These are phyloP conservation scores for Glaciozyma martinii DNA, from an alignment of 768 basidiomycete genomes.

Conservation along the genomic window DNA sequence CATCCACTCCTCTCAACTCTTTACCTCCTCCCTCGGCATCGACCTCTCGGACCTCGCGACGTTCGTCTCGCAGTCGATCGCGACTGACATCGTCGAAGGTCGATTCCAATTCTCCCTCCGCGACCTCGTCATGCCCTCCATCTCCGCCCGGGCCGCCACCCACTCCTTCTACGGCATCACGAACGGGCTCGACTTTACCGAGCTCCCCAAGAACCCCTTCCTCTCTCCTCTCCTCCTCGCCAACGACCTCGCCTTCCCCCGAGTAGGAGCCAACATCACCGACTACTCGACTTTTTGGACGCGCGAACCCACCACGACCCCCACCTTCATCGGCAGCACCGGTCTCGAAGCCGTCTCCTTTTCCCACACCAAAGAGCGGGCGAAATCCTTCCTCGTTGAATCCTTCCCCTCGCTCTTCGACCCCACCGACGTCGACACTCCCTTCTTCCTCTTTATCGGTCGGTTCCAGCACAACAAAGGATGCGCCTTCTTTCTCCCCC, in stretches of 20 bases:
- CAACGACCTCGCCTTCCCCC: constrained; percentile 10
- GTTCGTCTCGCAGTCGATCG: constrained; percentile 21
- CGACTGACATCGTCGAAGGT: constrained; percentile 10
- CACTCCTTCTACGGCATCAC: constrained; percentile 17
- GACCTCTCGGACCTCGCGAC: constrained; percentile 20
- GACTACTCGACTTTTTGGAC: not conserved
- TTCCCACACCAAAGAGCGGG: not conserved
- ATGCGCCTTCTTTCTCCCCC: constrained; percentile 10
- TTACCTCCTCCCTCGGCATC: constrained; percentile 20
- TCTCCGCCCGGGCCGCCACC: not conserved
- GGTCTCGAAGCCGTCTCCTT: not conserved
- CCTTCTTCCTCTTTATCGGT: constrained; percentile 21
- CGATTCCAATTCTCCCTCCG: constrained; percentile 13
- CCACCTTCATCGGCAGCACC: not conserved
- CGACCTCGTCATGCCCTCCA: constrained; percentile 23
- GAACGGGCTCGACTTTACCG: constrained; percentile 19
- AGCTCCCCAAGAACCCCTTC: constrained; percentile 11
- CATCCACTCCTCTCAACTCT: constrained; percentile 9
- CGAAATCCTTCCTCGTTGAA: constrained; percentile 4
- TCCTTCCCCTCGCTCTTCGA: constrained; percentile 1
- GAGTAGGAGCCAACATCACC: constrained; percentile 5
- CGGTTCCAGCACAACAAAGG: constrained; percentile 27
- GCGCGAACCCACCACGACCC: too few relatives aligned
- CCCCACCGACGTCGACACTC: not conserved
- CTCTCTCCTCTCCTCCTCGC: not conserved